Evolutionary conservation across 352 stramenopile species (phyloP), one percentile per base, ranked within the genome.

Genomic region (Globisporangium parvum): DNA sequence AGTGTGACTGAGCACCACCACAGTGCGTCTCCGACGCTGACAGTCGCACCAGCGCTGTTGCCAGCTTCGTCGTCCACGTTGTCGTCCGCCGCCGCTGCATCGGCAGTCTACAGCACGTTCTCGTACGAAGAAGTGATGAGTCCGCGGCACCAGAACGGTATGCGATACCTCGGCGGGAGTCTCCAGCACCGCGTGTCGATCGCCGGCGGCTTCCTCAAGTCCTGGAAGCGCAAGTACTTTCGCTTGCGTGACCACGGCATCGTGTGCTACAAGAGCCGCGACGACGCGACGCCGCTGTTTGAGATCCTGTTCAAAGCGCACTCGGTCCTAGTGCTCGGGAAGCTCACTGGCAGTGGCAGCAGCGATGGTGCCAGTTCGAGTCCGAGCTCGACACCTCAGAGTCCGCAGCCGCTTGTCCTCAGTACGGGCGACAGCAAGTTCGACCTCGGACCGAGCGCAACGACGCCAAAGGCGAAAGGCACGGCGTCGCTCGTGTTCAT

Each of bases 221-320:
- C 64, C 28, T 89, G 80, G 72, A 82, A 85, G 64, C 71, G 68
- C 41, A 84, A 77, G 44, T 92, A 84, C 55, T 92, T 90, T 61
- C 69, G 82, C 2, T 62, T 90, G 42, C 65, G 74, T 15, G 77
- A 89, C 42, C 74, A 87, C 51, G 75, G 77, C 51, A 23, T 90
- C 15, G 52, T 90, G 47, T 88, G 82, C 54, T 90, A 79, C 65
- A 76, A 76, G 59, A 54, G 71, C 18, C 50, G 71, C 12, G 75
- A 88, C 6, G 65, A 71, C 11, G 53, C 75, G 0, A 59, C 58
- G 40, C 74, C 75, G 42, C 59, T 89, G 20, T 87, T 90, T 56
- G 70, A 88, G 53, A 68, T 90, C 49, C 59, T 67, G 14, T 92
- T 90, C 37, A 77, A 65, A 6, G 54, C 55, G 21, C 65, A 84